A percentile compares a stretch with the other conserved stretches of the same genome.
phyloP scores from a whole-genome alignment of 768 basidiomycete species.

The Phaeotremella skinneri region DNA sequence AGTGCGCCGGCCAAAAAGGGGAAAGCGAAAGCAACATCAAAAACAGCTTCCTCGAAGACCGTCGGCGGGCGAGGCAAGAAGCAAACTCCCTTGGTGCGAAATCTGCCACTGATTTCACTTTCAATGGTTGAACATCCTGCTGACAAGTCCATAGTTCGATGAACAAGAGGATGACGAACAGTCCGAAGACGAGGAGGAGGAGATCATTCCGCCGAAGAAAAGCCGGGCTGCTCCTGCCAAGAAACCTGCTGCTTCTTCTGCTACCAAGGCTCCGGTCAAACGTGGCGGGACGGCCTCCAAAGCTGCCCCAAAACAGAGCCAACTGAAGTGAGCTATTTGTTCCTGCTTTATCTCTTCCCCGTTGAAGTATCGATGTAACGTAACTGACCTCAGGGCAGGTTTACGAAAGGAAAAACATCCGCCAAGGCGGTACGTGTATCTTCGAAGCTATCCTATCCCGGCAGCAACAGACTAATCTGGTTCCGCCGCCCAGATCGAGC shows the following conservation, averaged over 20 bases:
- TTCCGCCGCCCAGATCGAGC: conserved; percentile 8
- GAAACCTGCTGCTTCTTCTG: conserved; percentile 15
- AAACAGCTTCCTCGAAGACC: conserved; percentile 41
- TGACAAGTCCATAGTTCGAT: conserved; percentile 26
- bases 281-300: conserved; percentile 55
- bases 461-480: too few relatives aligned
- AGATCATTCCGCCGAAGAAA: conserved; percentile 31
- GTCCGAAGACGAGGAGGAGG: conserved; percentile 43
- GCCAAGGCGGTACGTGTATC: not conserved
- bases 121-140: not conserved
- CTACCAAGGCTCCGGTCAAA: conserved; percentile 53
- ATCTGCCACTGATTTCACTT: not conserved
- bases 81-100: conserved; percentile 38
- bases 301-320: conserved; percentile 49
- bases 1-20: conserved; percentile 46
- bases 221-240: conserved; percentile 22
- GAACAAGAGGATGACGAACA: conserved; percentile 43
- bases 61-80: conserved; percentile 20
- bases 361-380: conserved; percentile 1
- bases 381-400: not conserved
- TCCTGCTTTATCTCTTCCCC: not conserved
- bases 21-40: conserved; percentile 34
- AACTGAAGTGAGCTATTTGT: conserved; percentile 20
- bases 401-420: not conserved
- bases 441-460: too few relatives aligned